These are phyloP conservation scores for Dictyostelium capitatum DNA, from an alignment of 78 protist species.

Conservation along the genomic window DNA sequence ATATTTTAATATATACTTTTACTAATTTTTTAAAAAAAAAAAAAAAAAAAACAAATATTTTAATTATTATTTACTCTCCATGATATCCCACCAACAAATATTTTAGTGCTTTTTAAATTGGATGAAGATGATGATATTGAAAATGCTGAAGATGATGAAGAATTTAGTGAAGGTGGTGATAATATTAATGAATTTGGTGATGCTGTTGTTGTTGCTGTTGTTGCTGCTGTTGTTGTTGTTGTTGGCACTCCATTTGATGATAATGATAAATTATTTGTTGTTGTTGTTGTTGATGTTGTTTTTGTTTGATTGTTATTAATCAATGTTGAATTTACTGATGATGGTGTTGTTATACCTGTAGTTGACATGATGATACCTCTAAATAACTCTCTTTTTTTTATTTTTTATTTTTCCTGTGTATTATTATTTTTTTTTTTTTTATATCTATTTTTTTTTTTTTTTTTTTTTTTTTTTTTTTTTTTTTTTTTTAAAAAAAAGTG, in stretches of 20 bases:
- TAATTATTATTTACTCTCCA: constrained; percentile 47
- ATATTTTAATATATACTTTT: not conserved
- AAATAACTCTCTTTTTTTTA: no score
- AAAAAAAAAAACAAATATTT: not conserved
- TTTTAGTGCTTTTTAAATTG: not conserved
- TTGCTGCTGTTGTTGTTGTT: not conserved
- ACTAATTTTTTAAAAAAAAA: not conserved
- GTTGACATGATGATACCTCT: not conserved
- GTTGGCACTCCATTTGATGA: not conserved
- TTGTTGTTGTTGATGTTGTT: not conserved
- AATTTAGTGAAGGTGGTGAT: constrained; percentile 4
- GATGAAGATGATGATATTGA: not conserved
- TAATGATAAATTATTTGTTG: not conserved
- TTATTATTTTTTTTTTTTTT: not conserved
- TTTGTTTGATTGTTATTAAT: no score
- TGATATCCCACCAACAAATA: constrained; percentile 72
- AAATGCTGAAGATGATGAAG: not conserved
- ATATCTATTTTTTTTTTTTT: not conserved
- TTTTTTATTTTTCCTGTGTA: not conserved
- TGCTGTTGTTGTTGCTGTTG: no score
- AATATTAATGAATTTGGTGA: not conserved
- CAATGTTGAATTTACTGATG: not conserved
- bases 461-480: not conserved
- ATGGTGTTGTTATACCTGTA: not conserved
- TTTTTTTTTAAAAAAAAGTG: not conserved